These are phyloP conservation scores for Tilletia walkeri DNA, from an alignment of 1,284 basidiomycete species.

Conservation along the genomic window DNA sequence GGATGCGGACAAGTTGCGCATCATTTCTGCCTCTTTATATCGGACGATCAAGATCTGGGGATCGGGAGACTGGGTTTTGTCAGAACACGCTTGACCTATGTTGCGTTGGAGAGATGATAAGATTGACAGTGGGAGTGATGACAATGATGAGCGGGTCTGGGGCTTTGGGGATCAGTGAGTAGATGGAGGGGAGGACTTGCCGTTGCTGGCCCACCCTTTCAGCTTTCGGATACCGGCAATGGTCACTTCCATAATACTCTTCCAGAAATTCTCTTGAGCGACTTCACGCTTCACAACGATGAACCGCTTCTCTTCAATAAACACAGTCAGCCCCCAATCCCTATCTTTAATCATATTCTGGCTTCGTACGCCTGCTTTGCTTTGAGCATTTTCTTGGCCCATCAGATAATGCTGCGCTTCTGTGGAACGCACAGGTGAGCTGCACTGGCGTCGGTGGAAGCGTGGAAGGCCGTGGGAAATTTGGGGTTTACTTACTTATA, in stretches of 20 bases:
- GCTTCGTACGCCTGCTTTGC: not conserved
- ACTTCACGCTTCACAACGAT: too few species aligned
- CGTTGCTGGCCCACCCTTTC: too few species aligned
- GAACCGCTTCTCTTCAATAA: not conserved
- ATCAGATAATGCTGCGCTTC: too few species aligned
- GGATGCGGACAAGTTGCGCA: conserved; percentile 82
- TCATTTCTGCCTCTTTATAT: conserved; percentile 89
- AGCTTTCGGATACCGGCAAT: too few species aligned
- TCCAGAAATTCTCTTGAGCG: too few species aligned
- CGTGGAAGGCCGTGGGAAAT: not conserved
- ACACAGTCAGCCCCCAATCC: not conserved
- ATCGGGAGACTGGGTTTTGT: conserved; percentile 81
- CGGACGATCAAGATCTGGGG: conserved; percentile 90
- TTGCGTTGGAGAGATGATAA: conserved; percentile 90
- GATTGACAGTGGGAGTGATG: conserved; percentile 90
- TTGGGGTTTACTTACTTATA: too few species aligned
- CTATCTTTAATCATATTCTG: not conserved
- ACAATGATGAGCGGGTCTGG: conserved; percentile 65
- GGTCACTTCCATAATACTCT: too few species aligned
- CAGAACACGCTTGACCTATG: conserved; percentile 85
- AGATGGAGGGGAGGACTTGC: too few species aligned
- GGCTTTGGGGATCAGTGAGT: conserved; percentile 33
- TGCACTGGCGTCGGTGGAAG: too few species aligned
- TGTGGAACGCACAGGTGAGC: too few species aligned
- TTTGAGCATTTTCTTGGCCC: not conserved